Conservation (phyloP, 441 rosid species). For the Populus trichocarpa region DNA sequence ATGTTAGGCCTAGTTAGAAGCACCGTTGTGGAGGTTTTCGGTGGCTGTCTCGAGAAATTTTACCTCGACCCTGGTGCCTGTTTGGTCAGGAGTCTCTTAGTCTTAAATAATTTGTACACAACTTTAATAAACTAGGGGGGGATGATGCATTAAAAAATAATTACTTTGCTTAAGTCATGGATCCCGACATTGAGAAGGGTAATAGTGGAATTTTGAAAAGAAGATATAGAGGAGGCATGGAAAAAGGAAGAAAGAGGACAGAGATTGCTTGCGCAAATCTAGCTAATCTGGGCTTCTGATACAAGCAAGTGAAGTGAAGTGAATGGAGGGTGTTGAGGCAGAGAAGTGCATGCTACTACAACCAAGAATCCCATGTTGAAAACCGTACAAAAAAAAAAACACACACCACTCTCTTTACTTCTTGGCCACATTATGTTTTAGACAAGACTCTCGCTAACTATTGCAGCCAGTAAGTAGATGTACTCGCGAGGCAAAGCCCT, state of each 20-base stretch:
- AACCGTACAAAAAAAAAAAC: slow-evolving; percentile 6
- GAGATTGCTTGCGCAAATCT: slow-evolving; percentile 55
- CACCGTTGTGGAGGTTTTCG: slow-evolving; percentile 20
- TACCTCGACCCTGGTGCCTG: slow-evolving; percentile 37
- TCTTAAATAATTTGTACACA: background rate
- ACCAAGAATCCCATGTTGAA: background rate
- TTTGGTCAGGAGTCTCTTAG: slow-evolving; percentile 16
- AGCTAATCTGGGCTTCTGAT: slow-evolving; percentile 35
- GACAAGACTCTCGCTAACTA: background rate
- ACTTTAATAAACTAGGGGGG: background rate
- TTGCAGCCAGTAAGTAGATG: background rate
- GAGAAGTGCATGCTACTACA: background rate
- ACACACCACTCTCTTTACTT: background rate
- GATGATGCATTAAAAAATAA: too few relatives aligned
- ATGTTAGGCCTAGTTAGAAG: slow-evolving; percentile 22
- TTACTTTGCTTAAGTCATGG: background rate
- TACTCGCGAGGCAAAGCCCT: background rate
- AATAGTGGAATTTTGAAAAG: slow-evolving; percentile 12
- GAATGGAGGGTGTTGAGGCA: background rate
- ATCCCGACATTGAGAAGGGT: slow-evolving; percentile 8
- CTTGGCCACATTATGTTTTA: slow-evolving; percentile 20
- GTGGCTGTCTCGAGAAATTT: slow-evolving; percentile 49
- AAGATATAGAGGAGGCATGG: slow-evolving; percentile 19
- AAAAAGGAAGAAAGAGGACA: slow-evolving; percentile 23
- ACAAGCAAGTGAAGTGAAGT: slow-evolving; percentile 13